phyloP scores from a whole-genome alignment of 495 filamentous ascomycete genomes.

The Aspergillus haitiensis region DNA sequence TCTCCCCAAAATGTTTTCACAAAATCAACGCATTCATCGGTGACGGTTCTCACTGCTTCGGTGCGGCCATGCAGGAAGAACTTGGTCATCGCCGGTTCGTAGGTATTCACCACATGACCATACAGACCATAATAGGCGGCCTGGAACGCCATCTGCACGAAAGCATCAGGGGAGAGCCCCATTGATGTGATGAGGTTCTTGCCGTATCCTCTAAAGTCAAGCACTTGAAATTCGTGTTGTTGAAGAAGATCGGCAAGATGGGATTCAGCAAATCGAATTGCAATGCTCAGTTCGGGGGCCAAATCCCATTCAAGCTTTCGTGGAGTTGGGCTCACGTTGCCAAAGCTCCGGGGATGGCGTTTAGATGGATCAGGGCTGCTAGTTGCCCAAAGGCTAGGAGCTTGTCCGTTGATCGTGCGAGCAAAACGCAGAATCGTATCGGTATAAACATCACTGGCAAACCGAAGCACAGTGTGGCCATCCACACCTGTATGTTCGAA shows the following conservation, averaged over 20 bases:
- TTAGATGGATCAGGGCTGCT: conserved; percentile 89
- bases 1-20: conserved; percentile 95
- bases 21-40: conserved; percentile 77
- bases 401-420: conserved; percentile 91
- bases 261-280: conserved; percentile 92
- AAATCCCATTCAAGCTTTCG: conserved; percentile 98
- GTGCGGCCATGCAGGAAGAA: conserved; percentile 88
- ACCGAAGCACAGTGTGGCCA: conserved; percentile 93
- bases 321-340: conserved; percentile 90
- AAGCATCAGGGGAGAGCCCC: conserved; percentile 96
- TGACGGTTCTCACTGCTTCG: conserved; percentile 87
- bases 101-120: conserved; percentile 88
- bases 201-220: conserved; percentile 86
- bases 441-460: conserved; percentile 94
- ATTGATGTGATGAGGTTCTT: conserved; percentile 97
- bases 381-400: conserved; percentile 89
- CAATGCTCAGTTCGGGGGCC: conserved; percentile 86
- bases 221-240: conserved; percentile 92
- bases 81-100: conserved; percentile 99
- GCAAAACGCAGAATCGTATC: conserved; percentile 98
- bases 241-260: conserved; percentile 91
- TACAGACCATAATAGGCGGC: conserved; percentile 98
- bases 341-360: conserved; percentile 89
- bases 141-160: conserved; percentile 99
- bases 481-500: conserved; percentile 99